A percentile compares a stretch with the other conserved stretches of the same genome.
Conservation (phyloP, 106 monocot species). For the Allium fistulosum region DNA sequence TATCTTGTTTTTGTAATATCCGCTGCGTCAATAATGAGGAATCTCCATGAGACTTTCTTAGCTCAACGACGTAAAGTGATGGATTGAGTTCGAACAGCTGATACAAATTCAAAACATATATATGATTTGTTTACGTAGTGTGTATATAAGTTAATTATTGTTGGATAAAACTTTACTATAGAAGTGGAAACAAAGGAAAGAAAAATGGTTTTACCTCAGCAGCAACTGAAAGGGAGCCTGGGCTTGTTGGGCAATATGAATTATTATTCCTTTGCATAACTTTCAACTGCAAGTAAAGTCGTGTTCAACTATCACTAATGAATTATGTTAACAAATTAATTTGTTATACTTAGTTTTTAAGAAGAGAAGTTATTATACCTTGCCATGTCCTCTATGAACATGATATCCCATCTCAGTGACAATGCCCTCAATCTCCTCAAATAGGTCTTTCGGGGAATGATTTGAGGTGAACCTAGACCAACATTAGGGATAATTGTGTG, state of each 20-base stretch:
- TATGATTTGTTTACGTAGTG: not conserved
- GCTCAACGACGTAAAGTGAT: constrained; percentile 72
- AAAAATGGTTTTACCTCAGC: constrained; percentile 27
- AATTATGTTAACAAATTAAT: not conserved
- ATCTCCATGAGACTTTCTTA: constrained; percentile 67
- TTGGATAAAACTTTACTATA: not conserved
- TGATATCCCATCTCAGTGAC: constrained; percentile 70
- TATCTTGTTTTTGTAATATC: no score
- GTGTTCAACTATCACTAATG: not conserved
- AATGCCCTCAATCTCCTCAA: constrained; percentile 64
- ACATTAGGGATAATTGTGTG: no score
- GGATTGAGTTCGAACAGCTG: constrained; percentile 84
- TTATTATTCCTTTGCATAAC: constrained; percentile 43
- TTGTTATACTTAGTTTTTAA: not conserved
- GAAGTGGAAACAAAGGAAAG: no score
- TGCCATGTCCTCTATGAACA: constrained; percentile 52
- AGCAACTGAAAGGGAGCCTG: constrained; percentile 44
- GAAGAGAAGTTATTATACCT: constrained; percentile 24
- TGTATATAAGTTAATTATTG: not conserved
- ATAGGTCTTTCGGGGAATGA: constrained; percentile 53
- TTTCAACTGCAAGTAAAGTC: constrained; percentile 44
- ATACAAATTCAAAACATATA: not conserved
- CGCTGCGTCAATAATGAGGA: constrained; percentile 47
- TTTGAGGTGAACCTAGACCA: constrained; percentile 91
- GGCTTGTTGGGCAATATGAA: constrained; percentile 27